Conservation (phyloP, 1,139 yeast species). For the Meyerozyma smithsonii region DNA sequence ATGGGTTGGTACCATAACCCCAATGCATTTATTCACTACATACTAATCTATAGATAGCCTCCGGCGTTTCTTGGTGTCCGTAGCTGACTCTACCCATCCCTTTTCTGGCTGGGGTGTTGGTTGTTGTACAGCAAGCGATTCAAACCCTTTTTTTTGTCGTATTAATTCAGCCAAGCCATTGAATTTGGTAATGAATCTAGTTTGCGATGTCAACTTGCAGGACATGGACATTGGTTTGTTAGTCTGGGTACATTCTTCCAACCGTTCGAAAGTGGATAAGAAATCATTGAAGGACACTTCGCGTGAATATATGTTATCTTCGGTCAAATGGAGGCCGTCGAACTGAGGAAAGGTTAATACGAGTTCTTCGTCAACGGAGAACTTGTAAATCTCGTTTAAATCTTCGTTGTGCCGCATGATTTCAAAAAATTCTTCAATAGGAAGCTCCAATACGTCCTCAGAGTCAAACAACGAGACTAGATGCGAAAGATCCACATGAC, state of each 20-base stretch:
- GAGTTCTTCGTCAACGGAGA: constrained; percentile 27
- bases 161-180: constrained; percentile 19
- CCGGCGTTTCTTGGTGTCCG: neutral
- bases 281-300: constrained; percentile 31
- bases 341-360: constrained; percentile 30
- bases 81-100: neutral
- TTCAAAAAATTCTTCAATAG: constrained; percentile 25
- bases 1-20: constrained; percentile 29
- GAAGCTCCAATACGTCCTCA: constrained; percentile 11
- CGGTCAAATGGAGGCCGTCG: constrained; percentile 27
- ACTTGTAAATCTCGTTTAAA: constrained; percentile 21
- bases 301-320: constrained; percentile 34
- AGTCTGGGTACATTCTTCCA: constrained; percentile 19
- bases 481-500: constrained; percentile 11
- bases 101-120: constrained; percentile 2
- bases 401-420: constrained; percentile 24
- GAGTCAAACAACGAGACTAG: constrained; percentile 24
- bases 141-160: constrained; percentile 21
- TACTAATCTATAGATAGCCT: neutral
- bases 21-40: constrained; percentile 2
- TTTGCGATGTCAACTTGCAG: constrained; percentile 22
- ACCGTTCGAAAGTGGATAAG: constrained; percentile 22
- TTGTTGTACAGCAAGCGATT: constrained; percentile 5
- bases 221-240: constrained; percentile 19
- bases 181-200: constrained; percentile 31